Evolutionary conservation across 2,329 filamentous ascomycete genomes (phyloP).

Genomic region (Penicillium sp.): DNA sequence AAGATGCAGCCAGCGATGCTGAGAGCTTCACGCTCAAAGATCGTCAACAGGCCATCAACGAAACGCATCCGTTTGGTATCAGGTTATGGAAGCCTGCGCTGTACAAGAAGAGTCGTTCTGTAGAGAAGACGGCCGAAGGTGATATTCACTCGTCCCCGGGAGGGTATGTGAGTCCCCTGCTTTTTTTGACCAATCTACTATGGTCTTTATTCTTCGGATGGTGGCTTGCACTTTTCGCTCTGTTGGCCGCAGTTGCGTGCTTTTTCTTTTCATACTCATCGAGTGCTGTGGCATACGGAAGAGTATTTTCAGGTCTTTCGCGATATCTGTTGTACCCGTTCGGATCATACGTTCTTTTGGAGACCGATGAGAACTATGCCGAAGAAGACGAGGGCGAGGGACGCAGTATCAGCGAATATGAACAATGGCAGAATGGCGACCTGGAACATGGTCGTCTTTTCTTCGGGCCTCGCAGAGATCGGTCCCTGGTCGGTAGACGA

Average conservation of each 20-base stretch:
- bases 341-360: constrained; percentile 88
- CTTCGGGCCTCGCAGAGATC: constrained; percentile 76
- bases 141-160: constrained; percentile 96
- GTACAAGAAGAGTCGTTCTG: constrained; percentile 96
- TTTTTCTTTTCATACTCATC: constrained; percentile 74
- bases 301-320: constrained; percentile 77
- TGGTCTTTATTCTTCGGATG: constrained; percentile 94
- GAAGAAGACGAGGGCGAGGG: constrained; percentile 96
- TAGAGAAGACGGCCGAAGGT: constrained; percentile 91
- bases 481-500: constrained; percentile 81
- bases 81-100: constrained; percentile 97
- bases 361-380: constrained; percentile 89
- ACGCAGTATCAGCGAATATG: constrained; percentile 95
- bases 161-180: constrained; percentile 76
- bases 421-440: constrained; percentile 98
- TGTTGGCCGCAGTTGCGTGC: constrained; percentile 72
- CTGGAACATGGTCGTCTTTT: constrained; percentile 93
- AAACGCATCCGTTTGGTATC: constrained; percentile 98
- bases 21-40: constrained; percentile 98
- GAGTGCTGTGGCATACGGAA: constrained; percentile 81
- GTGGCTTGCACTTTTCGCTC: constrained; percentile 83
- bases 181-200: constrained; percentile 81
- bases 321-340: constrained; percentile 94
- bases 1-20: constrained; percentile 74
- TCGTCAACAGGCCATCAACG: constrained; percentile 94